A percentile compares a stretch with the other conserved stretches of the same genome.
Evolutionary conservation across 2,329 filamentous ascomycete species (phyloP).

Genomic region (Rhynchosporium secalis): DNA sequence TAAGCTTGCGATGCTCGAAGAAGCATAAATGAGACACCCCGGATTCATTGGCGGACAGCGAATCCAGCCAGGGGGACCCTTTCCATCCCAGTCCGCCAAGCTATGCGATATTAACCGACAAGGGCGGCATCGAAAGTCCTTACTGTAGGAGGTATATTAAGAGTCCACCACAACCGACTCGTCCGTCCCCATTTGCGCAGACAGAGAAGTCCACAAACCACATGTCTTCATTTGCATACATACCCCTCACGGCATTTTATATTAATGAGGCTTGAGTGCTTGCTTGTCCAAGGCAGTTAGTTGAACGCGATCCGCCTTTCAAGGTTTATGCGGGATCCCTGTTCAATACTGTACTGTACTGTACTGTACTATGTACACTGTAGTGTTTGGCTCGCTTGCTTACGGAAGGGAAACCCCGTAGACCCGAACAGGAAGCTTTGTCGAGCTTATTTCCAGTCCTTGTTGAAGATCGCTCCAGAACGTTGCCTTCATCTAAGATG

Average conservation of each 20-base stretch:
- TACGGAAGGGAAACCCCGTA: conserved; percentile 2
- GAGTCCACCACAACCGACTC: conserved; percentile 1
- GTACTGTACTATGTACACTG: no score
- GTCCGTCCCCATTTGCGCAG: neutral
- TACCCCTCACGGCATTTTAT: conserved; percentile 8
- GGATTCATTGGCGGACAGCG: conserved; percentile 33
- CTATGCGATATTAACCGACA: conserved; percentile 5
- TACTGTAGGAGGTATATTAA: neutral
- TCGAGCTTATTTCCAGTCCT: conserved; percentile 1
- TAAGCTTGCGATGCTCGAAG: conserved; percentile 19
- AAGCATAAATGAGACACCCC: conserved; percentile 23
- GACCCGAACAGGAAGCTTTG: conserved; percentile 9
- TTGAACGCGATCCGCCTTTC: conserved; percentile 12
- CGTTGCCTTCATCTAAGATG: conserved; percentile 6
- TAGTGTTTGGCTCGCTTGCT: neutral
- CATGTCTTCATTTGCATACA: conserved; percentile 1
- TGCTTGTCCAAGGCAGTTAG: neutral
- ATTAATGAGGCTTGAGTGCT: conserved; percentile 2
- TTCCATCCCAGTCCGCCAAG: conserved; percentile 5
- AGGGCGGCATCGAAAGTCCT: neutral
- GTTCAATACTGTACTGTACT: no score
- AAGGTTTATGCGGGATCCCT: neutral
- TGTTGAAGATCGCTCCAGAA: conserved; percentile 8
- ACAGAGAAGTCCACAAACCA: conserved; percentile 14
- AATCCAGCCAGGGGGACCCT: conserved; percentile 16